Percentiles rank a stretch among this genome's conserved stretches.
These are phyloP conservation scores for Alloteropsis semialata DNA, from an alignment of 176 grass and related monocot genomes.

Conservation along the genomic window DNA sequence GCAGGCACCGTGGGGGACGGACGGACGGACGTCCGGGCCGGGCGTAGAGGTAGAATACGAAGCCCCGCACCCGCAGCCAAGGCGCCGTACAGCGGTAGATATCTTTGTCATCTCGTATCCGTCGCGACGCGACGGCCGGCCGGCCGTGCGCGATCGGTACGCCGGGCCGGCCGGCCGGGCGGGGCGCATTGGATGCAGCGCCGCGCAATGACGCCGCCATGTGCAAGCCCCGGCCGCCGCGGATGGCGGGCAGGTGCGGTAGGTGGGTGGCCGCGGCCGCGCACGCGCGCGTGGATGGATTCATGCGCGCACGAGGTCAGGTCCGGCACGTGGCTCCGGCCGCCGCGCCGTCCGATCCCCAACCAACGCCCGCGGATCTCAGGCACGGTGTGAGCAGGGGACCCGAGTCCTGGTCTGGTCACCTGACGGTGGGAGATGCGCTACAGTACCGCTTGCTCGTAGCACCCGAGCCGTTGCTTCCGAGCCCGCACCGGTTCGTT, in stretches of 20 bases:
- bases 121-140: background rate
- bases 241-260: background rate
- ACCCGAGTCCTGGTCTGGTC: no score
- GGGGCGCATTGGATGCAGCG: background rate
- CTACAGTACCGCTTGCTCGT: background rate
- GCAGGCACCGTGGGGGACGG: background rate
- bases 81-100: constrained; percentile 26
- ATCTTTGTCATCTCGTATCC: constrained; percentile 15
- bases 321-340: no score
- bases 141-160: no score
- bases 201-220: background rate
- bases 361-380: no score
- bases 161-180: background rate
- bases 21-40: no score
- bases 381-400: no score
- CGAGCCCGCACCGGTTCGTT: no score
- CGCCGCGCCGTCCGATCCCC: no score
- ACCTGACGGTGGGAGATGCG: background rate
- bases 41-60: background rate
- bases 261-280: background rate
- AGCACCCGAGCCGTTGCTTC: background rate
- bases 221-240: background rate
- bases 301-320: no score
- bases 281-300: background rate
- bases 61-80: background rate